A percentile compares a stretch with the other conserved stretches of the same genome.
These are phyloP conservation scores for Trichoderma erinaceum DNA, from an alignment of 495 filamentous ascomycete genomes.

Conservation along the genomic window DNA sequence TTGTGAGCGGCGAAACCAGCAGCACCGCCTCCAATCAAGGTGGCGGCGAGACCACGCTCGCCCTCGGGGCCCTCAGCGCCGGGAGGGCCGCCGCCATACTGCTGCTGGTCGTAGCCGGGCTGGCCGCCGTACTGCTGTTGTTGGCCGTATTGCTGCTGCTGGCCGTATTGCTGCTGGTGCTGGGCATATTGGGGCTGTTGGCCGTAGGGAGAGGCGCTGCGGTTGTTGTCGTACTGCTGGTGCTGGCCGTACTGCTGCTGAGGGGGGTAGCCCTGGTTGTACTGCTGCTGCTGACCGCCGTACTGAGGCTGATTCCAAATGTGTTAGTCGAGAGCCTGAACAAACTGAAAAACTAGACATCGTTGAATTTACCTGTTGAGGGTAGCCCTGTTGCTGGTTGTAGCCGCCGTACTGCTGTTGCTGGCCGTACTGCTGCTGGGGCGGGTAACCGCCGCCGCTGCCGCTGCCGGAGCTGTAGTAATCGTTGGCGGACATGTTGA, in stretches of 20 bases:
- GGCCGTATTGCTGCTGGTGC: conserved; percentile 6
- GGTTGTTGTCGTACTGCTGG: background rate
- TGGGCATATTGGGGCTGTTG: conserved; percentile 10
- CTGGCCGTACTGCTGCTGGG: conserved; percentile 1
- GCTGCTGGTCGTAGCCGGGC: background rate
- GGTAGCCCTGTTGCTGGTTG: conserved; percentile 11
- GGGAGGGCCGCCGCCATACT: background rate
- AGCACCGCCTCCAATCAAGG: conserved; percentile 46
- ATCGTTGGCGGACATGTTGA: conserved; percentile 8
- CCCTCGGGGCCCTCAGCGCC: conserved; percentile 33
- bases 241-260: conserved; percentile 1
- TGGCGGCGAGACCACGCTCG: conserved; percentile 48
- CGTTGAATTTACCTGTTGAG: background rate
- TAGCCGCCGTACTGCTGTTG: conserved; percentile 14
- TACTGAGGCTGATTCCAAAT: background rate
- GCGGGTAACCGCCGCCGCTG: conserved; percentile 4
- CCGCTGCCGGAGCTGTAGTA: conserved; percentile 14
- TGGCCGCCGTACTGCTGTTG: conserved; percentile 11
- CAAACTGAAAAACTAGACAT: no score
- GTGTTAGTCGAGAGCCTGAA: background rate
- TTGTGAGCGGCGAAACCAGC: conserved; percentile 48
- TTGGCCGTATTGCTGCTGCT: background rate
- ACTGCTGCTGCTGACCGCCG: background rate
- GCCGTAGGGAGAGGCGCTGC: conserved; percentile 8
- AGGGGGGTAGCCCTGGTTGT: conserved; percentile 12